Evolutionary conservation across 2,329 filamentous ascomycete genomes (phyloP), one percentile per base, ranked within the genome.

Genomic region (Hypocreales sp.): DNA sequence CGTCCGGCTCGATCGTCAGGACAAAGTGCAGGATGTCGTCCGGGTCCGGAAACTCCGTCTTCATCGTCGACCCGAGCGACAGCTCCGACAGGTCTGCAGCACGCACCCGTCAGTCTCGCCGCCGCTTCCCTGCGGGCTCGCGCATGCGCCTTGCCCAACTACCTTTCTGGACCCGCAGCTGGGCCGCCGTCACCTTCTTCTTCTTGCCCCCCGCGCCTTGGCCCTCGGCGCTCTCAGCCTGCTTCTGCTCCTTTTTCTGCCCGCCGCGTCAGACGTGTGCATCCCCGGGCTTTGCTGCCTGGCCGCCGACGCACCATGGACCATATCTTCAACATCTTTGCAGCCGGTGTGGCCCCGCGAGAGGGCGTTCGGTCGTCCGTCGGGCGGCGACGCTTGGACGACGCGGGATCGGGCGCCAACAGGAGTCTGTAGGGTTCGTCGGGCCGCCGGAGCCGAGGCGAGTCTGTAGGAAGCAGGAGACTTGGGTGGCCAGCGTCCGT

Each of bases 301-400:
- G 18, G 5, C 10, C 9, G 18, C 11, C 11, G n/a, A 5, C 23
- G 46, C 67, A 92, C 84, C 87, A 95, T 93, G 46, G 84, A 92
- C 90, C 87, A 95, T 65, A 95, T 94, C 64, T 95, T 95, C 67
- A 94, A 69, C 90, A 95, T 95, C 49, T 63, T 63, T 86, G 60
- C 26, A 23, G 38, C 32, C 35, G 35, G 37, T 27, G 20, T 24
- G 19, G 26, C 28, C 34, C 31, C 22, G 29, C 31, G 21, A 15
- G 22, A 29, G 30, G 34, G 28, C n/a, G n/a, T n/a, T n/a, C n/a
- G n/a, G n/a, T n/a, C n/a, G n/a, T n/a, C n/a, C n/a, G n/a, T n/a
- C n/a, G n/a, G n/a, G n/a, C n/a, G n/a, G n/a, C n/a, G n/a, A n/a
- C n/a, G n/a, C n/a, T n/a, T n/a, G n/a, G n/a, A n/a, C n/a, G n/a